Conservation (phyloP, 1,139 yeast species). For the Entelexis paramagnoliae region DNA sequence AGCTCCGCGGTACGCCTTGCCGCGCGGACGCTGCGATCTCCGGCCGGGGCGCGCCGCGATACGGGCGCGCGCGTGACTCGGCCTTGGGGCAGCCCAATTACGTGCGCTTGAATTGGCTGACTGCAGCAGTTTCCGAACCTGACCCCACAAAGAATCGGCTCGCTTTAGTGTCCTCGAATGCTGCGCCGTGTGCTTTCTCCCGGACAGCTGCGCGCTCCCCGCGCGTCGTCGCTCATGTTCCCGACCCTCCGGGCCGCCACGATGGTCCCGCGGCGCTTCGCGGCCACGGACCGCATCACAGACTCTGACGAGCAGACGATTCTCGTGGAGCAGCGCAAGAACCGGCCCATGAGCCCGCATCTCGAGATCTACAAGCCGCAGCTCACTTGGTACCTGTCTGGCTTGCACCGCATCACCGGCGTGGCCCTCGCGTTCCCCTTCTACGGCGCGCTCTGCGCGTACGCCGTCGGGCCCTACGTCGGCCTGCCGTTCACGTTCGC, state of each 20-base stretch:
- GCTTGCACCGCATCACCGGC: constrained; percentile 82
- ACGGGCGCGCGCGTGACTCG: neutral
- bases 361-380: constrained; percentile 83
- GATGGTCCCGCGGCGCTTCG: constrained; percentile 18
- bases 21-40: neutral
- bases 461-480: constrained; percentile 58
- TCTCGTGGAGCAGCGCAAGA: constrained; percentile 68
- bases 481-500: constrained; percentile 54
- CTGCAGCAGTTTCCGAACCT: neutral
- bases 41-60: neutral
- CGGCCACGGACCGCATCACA: constrained; percentile 52
- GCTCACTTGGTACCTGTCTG: constrained; percentile 69
- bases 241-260: constrained; percentile 2
- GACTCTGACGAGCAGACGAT: constrained; percentile 56
- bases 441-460: constrained; percentile 65
- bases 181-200: constrained; percentile 8
- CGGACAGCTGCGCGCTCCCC: neutral
- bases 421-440: constrained; percentile 62
- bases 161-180: neutral
- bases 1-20: too few species aligned
- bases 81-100: neutral
- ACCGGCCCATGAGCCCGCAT: constrained; percentile 90
- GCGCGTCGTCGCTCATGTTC: constrained; percentile 11
- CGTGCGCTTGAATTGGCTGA: constrained; percentile 6
- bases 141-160: constrained; percentile 3